Percentiles rank a stretch among this genome's conserved stretches.
These are phyloP conservation scores for Fraxinus ornus DNA, from an alignment of 305 asterid genomes.

Conservation along the genomic window DNA sequence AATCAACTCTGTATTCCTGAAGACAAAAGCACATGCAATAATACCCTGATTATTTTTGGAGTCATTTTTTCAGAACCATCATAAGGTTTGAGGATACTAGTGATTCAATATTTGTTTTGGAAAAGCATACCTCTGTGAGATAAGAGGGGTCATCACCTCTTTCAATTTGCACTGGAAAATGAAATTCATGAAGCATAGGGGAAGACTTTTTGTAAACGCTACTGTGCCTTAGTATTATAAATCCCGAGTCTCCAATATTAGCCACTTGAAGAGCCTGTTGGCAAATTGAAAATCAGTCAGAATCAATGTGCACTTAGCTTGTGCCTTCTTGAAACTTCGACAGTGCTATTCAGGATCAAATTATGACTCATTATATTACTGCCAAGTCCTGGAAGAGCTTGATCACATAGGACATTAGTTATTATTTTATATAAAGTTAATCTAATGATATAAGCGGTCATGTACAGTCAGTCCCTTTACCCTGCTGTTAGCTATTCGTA, in stretches of 20 bases:
- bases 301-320: background rate
- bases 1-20: slow-evolving; percentile 60
- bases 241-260: slow-evolving; percentile 84
- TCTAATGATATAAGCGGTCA: background rate
- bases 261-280: slow-evolving; percentile 71
- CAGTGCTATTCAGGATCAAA: background rate
- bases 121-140: slow-evolving; percentile 60
- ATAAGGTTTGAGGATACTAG: background rate
- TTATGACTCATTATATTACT: background rate
- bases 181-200: slow-evolving; percentile 67
- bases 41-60: background rate
- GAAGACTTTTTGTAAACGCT: slow-evolving; percentile 56
- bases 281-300: slow-evolving; percentile 7
- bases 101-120: background rate
- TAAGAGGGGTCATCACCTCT: slow-evolving; percentile 55
- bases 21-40: slow-evolving; percentile 17
- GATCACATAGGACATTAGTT: background rate
- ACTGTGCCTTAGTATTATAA: slow-evolving; percentile 59
- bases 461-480: background rate
- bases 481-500: background rate
- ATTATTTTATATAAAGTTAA: background rate
- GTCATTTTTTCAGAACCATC: background rate
- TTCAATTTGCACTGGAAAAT: slow-evolving; percentile 62
- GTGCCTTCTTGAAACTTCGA: background rate
- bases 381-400: background rate